Evolutionary conservation across 768 basidiomycete genomes (phyloP), one percentile per base, ranked within the genome.

Genomic region (Mycena pura): DNA sequence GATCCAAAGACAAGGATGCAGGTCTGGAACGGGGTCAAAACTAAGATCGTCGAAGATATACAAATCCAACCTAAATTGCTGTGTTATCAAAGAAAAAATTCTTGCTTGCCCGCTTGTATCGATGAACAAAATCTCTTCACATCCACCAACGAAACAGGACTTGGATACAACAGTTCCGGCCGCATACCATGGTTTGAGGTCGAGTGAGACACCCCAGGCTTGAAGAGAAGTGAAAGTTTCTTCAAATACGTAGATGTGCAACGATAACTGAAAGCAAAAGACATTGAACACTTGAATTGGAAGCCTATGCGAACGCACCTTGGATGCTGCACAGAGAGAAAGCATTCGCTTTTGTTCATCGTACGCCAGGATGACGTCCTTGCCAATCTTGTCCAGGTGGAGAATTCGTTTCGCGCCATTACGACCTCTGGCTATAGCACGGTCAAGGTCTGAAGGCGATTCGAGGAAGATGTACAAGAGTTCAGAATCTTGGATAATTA

Each of bases 261-360:
- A 57, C 3, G 68, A 66, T 3, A 77, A 62, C 77, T 82, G 48
- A 25, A 31, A 3, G 22, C 28, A 60, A 59, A 4, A 24, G 11
- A 31, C 10, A 3, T 14, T 40, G 27, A 40, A 39, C 40, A 5
- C 9, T n/a, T 28, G 31, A 13, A 15, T n/a, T 17, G 29, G 44
- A 44, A 13, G n/a, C 34, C 9, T n/a, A 10, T 38, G 15, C 21
- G 29, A 53, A 52, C 55, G 3, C 21, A 79, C 84, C 74, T 80
- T 84, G 5, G 72, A 73, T 0, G 76, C 67, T 6, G 78, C 73
- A 53, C 84, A 80, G 0, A 86, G 57, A 0, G 79, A 78, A 19
- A 88, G 64, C 69, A 82, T 77, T 2, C 81, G 78, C 61, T 78
- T 83, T 10, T 73, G 69, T 63, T 87, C 85, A 44, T 88, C 84